Percentiles rank a stretch among this genome's conserved stretches.
Evolutionary conservation across 2,329 filamentous ascomycete genomes (phyloP).

Genomic region (Domatiomyces globalis): DNA sequence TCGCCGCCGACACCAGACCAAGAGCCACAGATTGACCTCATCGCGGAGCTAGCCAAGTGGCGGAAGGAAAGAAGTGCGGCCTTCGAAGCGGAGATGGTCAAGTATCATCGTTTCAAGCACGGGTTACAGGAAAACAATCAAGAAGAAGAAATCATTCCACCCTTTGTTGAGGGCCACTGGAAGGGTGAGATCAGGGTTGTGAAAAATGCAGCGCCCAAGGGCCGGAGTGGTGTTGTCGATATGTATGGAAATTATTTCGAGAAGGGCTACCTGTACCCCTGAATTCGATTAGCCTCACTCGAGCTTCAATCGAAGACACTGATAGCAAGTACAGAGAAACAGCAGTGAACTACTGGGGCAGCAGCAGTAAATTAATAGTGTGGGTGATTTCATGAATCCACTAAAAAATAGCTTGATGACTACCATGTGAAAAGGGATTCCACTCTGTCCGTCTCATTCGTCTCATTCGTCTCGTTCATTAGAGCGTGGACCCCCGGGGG

Average conservation of each 20-base stretch:
- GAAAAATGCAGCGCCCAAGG: slow-evolving; percentile 27
- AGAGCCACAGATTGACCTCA: slow-evolving; percentile 30
- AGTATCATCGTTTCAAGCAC: slow-evolving; percentile 4
- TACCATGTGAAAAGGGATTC: not conserved
- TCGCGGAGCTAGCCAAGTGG: slow-evolving; percentile 41
- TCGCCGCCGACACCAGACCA: slow-evolving; percentile 6
- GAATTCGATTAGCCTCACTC: slow-evolving; percentile 9
- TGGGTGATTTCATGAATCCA: not conserved
- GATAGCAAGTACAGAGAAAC: not conserved
- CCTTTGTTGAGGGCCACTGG: slow-evolving; percentile 45
- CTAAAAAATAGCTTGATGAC: not conserved
- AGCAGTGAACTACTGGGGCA: not conserved
- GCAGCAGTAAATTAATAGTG: not conserved
- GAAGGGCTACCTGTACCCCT: slow-evolving; percentile 39
- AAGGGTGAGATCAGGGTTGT: slow-evolving; percentile 44
- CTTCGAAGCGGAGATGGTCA: slow-evolving; percentile 26
- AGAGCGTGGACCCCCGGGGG: not conserved
- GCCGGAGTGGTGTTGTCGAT: slow-evolving; percentile 33
- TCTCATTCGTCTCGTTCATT: not conserved
- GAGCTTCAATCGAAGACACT: not conserved
- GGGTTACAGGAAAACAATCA: not conserved
- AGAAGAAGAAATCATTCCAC: slow-evolving; percentile 17
- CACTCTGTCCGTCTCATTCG: not conserved
- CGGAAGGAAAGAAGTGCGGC: slow-evolving; percentile 38
- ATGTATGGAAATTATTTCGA: slow-evolving; percentile 42